phyloP scores from a whole-genome alignment of 2,329 filamentous ascomycete genomes.

The Cordyceps cateniannulata region DNA sequence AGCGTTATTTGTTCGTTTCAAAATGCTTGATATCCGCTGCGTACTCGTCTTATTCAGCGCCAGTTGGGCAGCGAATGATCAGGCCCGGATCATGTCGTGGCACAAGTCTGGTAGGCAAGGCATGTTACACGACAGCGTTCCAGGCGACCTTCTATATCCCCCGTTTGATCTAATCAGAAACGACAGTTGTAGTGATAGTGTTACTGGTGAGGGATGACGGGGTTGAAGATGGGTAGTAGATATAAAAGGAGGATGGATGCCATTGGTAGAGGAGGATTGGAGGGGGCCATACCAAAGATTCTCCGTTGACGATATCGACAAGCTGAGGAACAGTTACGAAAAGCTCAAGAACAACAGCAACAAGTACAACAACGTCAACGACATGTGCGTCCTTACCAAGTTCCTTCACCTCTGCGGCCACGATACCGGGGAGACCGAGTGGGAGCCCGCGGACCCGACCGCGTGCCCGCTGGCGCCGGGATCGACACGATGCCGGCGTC shows the following conservation, averaged over 20 bases:
- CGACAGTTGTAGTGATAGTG: not conserved
- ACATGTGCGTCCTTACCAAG: not conserved
- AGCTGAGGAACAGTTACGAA: not conserved
- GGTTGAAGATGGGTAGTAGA: not conserved
- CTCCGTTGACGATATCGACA: not conserved
- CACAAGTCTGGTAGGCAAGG: not conserved
- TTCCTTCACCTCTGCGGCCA: slow-evolving; percentile 4
- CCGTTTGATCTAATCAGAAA: not conserved
- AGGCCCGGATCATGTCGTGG: not conserved
- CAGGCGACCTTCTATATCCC: not conserved
- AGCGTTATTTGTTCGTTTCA: not conserved
- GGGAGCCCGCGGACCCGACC: not conserved
- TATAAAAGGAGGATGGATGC: not conserved
- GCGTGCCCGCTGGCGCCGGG: not conserved
- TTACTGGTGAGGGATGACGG: not conserved
- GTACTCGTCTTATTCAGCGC: not conserved
- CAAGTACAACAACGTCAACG: not conserved
- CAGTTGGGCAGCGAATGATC: slow-evolving; percentile 1
- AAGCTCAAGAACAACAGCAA: not conserved
- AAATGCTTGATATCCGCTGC: not conserved
- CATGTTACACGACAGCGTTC: not conserved
- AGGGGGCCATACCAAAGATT: no score
- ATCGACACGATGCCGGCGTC: not conserved
- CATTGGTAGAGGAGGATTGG: no score
- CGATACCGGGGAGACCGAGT: not conserved